Conservation (phyloP, 140 eudicot genomes). For the Bidens hawaiensis region DNA sequence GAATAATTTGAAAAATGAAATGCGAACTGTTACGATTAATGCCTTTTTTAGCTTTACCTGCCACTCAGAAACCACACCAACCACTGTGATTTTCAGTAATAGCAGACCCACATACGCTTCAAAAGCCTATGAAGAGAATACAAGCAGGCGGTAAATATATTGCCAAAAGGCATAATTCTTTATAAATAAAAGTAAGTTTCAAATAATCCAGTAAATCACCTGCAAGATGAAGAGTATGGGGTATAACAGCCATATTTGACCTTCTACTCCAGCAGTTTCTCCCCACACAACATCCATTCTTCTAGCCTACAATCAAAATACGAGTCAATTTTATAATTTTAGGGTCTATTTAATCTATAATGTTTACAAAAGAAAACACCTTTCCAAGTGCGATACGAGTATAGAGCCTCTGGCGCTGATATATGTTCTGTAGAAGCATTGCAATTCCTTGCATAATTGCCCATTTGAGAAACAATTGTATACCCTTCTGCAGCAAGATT, state of each 20-base stretch:
- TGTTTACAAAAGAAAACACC: conserved; percentile 28
- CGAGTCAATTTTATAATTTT: background rate
- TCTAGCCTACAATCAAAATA: conserved; percentile 49
- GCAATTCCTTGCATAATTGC: conserved; percentile 98
- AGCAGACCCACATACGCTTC: conserved; percentile 85
- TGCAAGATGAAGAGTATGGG: conserved; percentile 78
- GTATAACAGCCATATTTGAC: conserved; percentile 70
- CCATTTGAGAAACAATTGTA: conserved; percentile 72
- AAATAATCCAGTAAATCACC: conserved; percentile 37
- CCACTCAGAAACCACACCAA: conserved; percentile 74
- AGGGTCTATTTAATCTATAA: background rate
- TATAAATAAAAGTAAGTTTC: background rate
- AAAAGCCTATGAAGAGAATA: conserved; percentile 52
- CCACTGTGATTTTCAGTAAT: conserved; percentile 69
- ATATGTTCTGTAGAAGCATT: conserved; percentile 84
- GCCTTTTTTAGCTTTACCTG: conserved; percentile 41
- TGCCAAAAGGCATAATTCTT: background rate
- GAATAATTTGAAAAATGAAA: background rate
- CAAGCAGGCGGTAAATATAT: background rate
- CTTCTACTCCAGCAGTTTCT: conserved; percentile 92
- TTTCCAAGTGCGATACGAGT: conserved; percentile 92
- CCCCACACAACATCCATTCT: conserved; percentile 99
- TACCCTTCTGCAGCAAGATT: conserved; percentile 57
- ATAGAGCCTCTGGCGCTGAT: conserved; percentile 86
- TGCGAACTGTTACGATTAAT: background rate